Evolutionary conservation across 1,284 basidiomycete genomes (phyloP), one percentile per base, ranked within the genome.

Genomic region (Boletus semigastroideus): DNA sequence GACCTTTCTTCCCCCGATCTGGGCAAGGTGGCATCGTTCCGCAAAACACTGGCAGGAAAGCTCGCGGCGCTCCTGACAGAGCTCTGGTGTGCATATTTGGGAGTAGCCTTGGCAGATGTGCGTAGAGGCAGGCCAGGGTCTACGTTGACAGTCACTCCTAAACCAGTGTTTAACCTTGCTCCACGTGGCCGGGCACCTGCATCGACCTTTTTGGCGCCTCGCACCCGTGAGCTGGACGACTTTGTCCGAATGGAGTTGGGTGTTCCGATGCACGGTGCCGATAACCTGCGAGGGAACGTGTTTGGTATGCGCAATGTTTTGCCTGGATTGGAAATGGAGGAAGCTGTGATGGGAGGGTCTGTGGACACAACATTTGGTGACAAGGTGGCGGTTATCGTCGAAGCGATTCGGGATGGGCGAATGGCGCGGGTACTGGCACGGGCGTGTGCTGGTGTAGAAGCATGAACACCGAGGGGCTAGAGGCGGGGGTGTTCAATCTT

Each of bases 381-480:
- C 60, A 81, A 82, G 58, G 75, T 89, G 16, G 77, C 84, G 3
- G 69, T 81, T 45, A 88, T 90, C 48, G 82, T 89, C 55, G 86
- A 90, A 72, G 80, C 84, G 16, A 83, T 85, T 56, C 78, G 87
- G 25, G 87, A 91, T 64, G 88, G 88, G 22, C 80, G 85, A 65
- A 72, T 91, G 66, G 81, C 85, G 59, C 67, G 76, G 16, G 72
- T 83, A 36, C 74, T 90, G 46, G 80, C 77, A 7, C 67, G 68
- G 30, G 68, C 84, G 49, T 83, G 87, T 58, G 68, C 61, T 19
- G 65, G 53, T 1, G 25, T 70, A 5, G 54, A 57, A 8, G 51
- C 28, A 4, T 66, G 37, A 64, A n/a, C 0, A n/a, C n/a, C n/a
- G n/a, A n/a, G n/a, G n/a, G n/a, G n/a, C n/a, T n/a, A n/a, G n/a